Evolutionary conservation across 345 rosid species (phyloP), one percentile per base, ranked within the genome.

Genomic region (Citropsis articulata): DNA sequence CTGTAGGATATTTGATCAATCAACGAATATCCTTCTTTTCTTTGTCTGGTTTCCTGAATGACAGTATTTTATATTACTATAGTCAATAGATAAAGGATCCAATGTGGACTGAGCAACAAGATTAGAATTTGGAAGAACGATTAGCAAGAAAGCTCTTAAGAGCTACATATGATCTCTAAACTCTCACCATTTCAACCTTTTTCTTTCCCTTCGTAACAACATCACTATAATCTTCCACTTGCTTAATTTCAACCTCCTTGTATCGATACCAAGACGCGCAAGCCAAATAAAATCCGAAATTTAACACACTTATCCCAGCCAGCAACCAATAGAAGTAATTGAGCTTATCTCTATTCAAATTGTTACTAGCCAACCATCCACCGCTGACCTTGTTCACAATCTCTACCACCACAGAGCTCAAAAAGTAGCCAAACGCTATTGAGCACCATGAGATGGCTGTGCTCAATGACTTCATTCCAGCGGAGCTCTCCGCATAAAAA

Each of bases 241-340:
- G 75, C 61, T 75, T 69, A 75, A n/a, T 10, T 22, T 83, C 82
- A 18, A 75, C 87, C 31, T 79, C 81, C 85, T 89, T 91, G 21
- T 91, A 91, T 68, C 83, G 83, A 53, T 89, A 91, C 91, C 92
- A 88, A 24, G 88, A 87, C 33, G 94, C 87, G 57, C 94, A 91
- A 19, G 75, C n/a, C 84, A 91, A 68, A 59, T 88, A 89, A 24
- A 85, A 48, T 38, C 86, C 89, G 25, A 91, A 87, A 78, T 91
- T 91, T 33, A 85, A 45, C 0, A 80, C 65, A 77, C 81, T 76
- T 18, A 70, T 5, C 25, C 35, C 80, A 21, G 87, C 33, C 16
- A 82, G 76, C 74, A 81, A 14, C 87, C 75, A 76, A 69, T 79
- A 89, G 72, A 91, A 91, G 65, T 75, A 71, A 74, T 79, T 79